Percentiles rank a stretch among this genome's conserved stretches.
phyloP scores from a whole-genome alignment of 805 yeast genomes.

The Zygoascus ofunaensis region DNA sequence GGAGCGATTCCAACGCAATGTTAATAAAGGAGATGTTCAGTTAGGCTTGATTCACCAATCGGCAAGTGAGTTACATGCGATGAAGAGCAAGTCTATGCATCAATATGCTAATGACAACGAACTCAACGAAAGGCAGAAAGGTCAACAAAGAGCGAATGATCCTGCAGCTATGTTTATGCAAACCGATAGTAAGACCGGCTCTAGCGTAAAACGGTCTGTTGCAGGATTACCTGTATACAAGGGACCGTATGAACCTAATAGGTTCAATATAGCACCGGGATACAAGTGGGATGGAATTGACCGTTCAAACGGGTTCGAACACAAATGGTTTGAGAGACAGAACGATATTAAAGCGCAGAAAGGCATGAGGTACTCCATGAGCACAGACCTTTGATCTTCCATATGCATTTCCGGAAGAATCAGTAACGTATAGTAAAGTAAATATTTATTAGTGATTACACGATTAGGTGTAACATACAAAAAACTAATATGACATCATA shows the following conservation, averaged over 20 bases:
- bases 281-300: slow-evolving; percentile 87
- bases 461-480: too few relatives aligned
- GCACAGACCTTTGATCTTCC: slow-evolving; percentile 7
- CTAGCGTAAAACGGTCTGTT: slow-evolving; percentile 11
- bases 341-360: slow-evolving; percentile 17
- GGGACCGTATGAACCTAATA: slow-evolving; percentile 51
- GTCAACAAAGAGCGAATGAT: slow-evolving; percentile 44
- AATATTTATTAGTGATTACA: too few relatives aligned
- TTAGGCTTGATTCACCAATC: slow-evolving; percentile 19
- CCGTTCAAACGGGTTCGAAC: slow-evolving; percentile 81
- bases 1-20: slow-evolving; percentile 12
- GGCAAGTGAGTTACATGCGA: slow-evolving; percentile 27
- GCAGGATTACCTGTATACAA: slow-evolving; percentile 48
- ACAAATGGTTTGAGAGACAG: slow-evolving; percentile 39
- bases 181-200: slow-evolving; percentile 1
- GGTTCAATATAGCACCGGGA: slow-evolving; percentile 75
- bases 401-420: too few relatives aligned
- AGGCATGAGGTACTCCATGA: slow-evolving; percentile 10
- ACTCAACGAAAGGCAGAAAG: slow-evolving; percentile 29
- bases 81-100: slow-evolving; percentile 16
- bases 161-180: slow-evolving; percentile 49
- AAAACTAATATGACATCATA: too few relatives aligned
- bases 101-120: slow-evolving; percentile 33
- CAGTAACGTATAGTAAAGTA: too few relatives aligned
- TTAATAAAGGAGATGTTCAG: slow-evolving; percentile 18